Conservation (phyloP, 2,329 filamentous ascomycete genomes). For the Sphaerulina vaccinii region DNA sequence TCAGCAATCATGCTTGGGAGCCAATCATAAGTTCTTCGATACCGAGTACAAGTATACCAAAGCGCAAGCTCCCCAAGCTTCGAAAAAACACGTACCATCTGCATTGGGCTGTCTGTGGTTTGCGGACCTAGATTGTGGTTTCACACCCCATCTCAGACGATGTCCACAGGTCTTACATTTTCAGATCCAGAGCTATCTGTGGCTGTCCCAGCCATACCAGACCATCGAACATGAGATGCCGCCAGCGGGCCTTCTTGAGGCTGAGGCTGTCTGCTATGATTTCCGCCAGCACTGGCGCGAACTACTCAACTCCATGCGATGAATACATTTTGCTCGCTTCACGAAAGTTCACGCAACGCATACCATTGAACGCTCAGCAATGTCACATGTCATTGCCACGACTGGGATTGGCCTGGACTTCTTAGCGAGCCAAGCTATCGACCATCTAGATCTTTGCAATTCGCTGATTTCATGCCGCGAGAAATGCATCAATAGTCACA, state of each 20-base stretch:
- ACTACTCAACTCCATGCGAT: conserved; percentile 1
- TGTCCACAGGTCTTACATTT: not conserved
- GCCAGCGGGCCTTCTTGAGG: not conserved
- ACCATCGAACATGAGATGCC: not conserved
- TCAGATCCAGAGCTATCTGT: not conserved
- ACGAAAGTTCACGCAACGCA: not conserved
- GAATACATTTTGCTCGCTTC: not conserved
- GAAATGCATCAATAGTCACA: not conserved
- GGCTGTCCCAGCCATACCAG: not conserved
- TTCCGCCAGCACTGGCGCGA: conserved; percentile 4
- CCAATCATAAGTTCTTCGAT: conserved; percentile 12
- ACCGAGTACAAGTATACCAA: conserved; percentile 5
- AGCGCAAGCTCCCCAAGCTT: conserved; percentile 17
- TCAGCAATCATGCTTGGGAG: not conserved
- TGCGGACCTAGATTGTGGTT: not conserved
- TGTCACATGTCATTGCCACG: conserved; percentile 15
- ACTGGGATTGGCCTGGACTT: not conserved
- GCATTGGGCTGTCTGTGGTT: conserved; percentile 6
- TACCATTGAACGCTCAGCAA: not conserved
- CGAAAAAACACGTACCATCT: conserved; percentile 11
- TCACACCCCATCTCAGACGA: conserved; percentile 2
- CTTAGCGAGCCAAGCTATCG: conserved; percentile 5
- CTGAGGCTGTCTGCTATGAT: conserved; percentile 5
- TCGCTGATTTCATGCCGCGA: not conserved
- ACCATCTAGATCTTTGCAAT: conserved; percentile 1